Percentiles rank a stretch among this genome's conserved stretches.
Conservation (phyloP, 371 early-diverging fungal species). For the Zychaea mexicana region DNA sequence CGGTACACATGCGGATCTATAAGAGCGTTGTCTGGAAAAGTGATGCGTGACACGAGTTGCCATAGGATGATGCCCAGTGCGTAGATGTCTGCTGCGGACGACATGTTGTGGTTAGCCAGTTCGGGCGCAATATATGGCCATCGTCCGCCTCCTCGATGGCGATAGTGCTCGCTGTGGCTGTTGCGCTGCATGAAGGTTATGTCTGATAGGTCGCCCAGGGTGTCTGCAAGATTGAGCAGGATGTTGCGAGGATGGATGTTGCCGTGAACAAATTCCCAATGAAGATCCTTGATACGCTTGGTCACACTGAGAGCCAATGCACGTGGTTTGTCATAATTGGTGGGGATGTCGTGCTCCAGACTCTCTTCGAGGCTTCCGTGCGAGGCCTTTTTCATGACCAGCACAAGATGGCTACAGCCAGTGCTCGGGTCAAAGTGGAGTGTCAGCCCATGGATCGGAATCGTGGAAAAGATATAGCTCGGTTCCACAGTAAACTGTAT, state of each 20-base stretch:
- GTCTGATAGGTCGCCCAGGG: slow-evolving; percentile 39
- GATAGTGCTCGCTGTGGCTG: slow-evolving; percentile 7
- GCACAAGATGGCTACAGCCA: slow-evolving; percentile 37
- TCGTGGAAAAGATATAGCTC: background rate
- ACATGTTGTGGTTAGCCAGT: slow-evolving; percentile 22
- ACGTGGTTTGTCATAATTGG: slow-evolving; percentile 34
- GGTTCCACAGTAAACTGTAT: background rate
- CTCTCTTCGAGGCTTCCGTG: slow-evolving; percentile 39
- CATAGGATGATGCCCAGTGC: slow-evolving; percentile 46
- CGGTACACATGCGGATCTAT: slow-evolving; percentile 31
- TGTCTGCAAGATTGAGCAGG: slow-evolving; percentile 38
- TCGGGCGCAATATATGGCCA: slow-evolving; percentile 52
- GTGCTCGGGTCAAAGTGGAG: slow-evolving; percentile 30
- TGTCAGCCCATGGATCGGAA: slow-evolving; percentile 41
- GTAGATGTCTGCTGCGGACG: slow-evolving; percentile 36
- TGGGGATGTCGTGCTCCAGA: slow-evolving; percentile 29
- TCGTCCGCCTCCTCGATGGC: slow-evolving; percentile 28
- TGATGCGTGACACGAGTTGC: slow-evolving; percentile 46
- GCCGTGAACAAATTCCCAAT: slow-evolving; percentile 48
- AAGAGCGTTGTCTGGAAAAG: slow-evolving; percentile 33
- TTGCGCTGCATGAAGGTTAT: slow-evolving; percentile 41
- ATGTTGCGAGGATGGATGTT: slow-evolving; percentile 50
- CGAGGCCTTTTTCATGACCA: slow-evolving; percentile 45
- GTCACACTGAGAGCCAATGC: slow-evolving; percentile 40
- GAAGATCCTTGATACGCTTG: slow-evolving; percentile 43